Base-by-base conservation (phyloP, 768 basidiomycete genomes). In the Pisolithus microcarpus region DNA sequence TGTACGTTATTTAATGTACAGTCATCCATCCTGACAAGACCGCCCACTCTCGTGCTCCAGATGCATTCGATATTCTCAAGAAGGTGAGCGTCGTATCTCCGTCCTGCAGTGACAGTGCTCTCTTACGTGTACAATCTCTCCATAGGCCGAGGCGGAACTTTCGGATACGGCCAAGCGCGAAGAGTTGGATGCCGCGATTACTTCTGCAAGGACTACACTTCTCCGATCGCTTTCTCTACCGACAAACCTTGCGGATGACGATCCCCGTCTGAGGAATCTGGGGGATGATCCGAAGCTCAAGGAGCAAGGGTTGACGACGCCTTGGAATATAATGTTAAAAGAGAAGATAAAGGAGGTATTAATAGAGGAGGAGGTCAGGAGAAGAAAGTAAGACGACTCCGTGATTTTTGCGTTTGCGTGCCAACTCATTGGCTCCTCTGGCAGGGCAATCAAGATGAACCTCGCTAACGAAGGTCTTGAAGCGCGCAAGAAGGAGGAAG, bases 1-100 rank as follows among this genome's bases (percentile, higher is more conserved):
- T 49, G 75, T 75, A 76, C 74, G 73, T 77, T 72, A 55, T 67
- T 50, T 64, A 54, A 67, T 58, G 59, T 55, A 55, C 65, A 92
- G 90, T 96, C 69, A 97, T 99, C 62, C 96, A 99, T 76, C 96
- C 96, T 55, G 96, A 99, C 75, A 99, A 98, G 77, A 87, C 87
- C 60, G 74, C 88, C 65, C 91, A 96, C 70, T 75, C 80, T 26
- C 81, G 83, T 61, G 89, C 91, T 46, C 85, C 91, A 60, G 91
- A 96, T 70, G 93, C 93, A 1, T 96, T 96, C 64, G 92, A 95
- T 67, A 63, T 91, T 31, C 76, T 96, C 43, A 96, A 96, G 75
- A 95, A 96, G 81, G 91, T 87, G 46, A 10, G 69, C 56, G 10
- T 49, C n/a, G 26, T 18, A 39, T 19, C 26, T 15, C 13, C 28